Evolutionary conservation across 2,329 filamentous ascomycete species (phyloP).

Genomic region (Rhynchosporium graminicola): DNA sequence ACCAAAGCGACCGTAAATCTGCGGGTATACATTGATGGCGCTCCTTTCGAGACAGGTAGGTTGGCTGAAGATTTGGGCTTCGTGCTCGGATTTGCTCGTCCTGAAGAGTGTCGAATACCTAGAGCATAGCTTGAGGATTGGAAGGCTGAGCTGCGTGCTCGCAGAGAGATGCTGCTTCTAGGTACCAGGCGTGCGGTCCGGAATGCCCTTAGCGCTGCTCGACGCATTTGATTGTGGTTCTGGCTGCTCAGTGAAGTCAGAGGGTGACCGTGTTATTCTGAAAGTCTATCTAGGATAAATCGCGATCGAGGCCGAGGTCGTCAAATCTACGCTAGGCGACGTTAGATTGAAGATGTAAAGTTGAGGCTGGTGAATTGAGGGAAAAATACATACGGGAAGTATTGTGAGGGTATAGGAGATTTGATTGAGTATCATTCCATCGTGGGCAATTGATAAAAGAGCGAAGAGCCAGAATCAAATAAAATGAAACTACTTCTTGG

Average conservation of each 20-base stretch:
- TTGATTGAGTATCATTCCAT: neutral
- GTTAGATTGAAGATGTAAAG: neutral
- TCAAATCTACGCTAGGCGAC: neutral
- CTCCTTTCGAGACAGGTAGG: conserved; percentile 22
- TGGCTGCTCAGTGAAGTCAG: conserved; percentile 25
- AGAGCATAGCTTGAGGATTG: conserved; percentile 46
- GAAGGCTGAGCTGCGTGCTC: conserved; percentile 47
- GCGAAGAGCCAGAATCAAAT: no score
- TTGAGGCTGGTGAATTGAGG: neutral
- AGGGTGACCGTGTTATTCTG: conserved; percentile 23
- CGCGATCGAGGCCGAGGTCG: neutral
- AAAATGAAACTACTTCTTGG: no score
- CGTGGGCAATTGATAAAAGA: neutral
- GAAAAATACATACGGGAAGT: neutral
- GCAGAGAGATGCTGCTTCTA: conserved; percentile 60
- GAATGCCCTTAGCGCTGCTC: conserved; percentile 66
- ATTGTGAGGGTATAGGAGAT: conserved; percentile 11
- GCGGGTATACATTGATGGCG: conserved; percentile 71
- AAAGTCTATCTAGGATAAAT: conserved; percentile 13
- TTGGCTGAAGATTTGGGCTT: conserved; percentile 20
- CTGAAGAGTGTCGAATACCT: conserved; percentile 48
- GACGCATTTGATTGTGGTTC: conserved; percentile 63
- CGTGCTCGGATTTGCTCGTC: conserved; percentile 39
- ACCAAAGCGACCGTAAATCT: conserved; percentile 66
- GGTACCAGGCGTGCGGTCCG: conserved; percentile 67